Conservation (phyloP, 1,284 basidiomycete genomes). For the Mycosarcoma mackinlayi region DNA sequence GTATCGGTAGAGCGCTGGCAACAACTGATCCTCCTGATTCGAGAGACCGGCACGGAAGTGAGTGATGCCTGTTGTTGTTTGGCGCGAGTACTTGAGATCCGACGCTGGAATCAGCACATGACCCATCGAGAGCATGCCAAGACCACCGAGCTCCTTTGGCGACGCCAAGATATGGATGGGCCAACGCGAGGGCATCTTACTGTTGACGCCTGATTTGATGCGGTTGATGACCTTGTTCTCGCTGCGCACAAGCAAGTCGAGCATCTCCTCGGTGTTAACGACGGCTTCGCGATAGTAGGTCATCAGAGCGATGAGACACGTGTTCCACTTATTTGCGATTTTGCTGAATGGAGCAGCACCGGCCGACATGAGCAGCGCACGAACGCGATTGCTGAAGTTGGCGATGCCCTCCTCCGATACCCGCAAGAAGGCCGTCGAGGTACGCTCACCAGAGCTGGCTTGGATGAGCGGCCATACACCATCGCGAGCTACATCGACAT, state of each 20-base stretch:
- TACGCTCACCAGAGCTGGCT: conserved; percentile 97
- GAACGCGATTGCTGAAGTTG: conserved; percentile 72
- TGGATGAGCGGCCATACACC: conserved; percentile 93
- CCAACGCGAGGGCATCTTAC: conserved; percentile 98
- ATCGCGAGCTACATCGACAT: conserved; percentile 96
- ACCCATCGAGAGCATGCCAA: conserved; percentile 99
- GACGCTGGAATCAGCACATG: conserved; percentile 98
- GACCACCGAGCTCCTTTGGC: conserved; percentile 76
- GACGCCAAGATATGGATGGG: conserved; percentile 78
- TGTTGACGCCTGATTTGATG: conserved; percentile 98
- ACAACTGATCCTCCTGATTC: conserved; percentile 74
- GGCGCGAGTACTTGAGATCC: conserved; percentile 96
- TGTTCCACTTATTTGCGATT: conserved; percentile 99
- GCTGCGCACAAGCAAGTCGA: conserved; percentile 66
- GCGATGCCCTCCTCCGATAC: conserved; percentile 92
- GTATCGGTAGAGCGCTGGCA: conserved; percentile 97
- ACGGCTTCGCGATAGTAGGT: conserved; percentile 99
- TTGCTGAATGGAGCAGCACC: conserved; percentile 99
- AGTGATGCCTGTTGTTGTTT: conserved; percentile 88
- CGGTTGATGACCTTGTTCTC: conserved; percentile 80
- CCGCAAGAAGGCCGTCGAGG: conserved; percentile 95
- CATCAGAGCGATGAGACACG: conserved; percentile 76
- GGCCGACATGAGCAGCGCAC: conserved; percentile 98
- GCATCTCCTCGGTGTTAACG: conserved; percentile 92
- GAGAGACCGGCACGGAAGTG: conserved; percentile 96